Conservation (phyloP, 2,329 filamentous ascomycete genomes). For the Talaromyces atroroseus region DNA sequence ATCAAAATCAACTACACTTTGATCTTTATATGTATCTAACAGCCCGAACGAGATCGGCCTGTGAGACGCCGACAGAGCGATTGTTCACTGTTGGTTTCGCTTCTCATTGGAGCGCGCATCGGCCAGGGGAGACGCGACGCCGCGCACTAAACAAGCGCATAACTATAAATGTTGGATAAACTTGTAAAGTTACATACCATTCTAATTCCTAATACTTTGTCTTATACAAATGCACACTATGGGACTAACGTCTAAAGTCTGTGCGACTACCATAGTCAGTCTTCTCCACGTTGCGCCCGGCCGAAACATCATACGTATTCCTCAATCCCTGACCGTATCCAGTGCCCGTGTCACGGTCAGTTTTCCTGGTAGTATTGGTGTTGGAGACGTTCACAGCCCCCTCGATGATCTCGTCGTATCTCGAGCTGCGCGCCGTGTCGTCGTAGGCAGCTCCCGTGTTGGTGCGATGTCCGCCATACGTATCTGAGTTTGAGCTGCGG, state of each 20-base stretch:
- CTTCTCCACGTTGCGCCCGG: background rate
- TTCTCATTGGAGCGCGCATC: too few species aligned
- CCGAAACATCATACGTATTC: slow-evolving; percentile 7
- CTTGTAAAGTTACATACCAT: too few species aligned
- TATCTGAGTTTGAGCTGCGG: slow-evolving; percentile 1
- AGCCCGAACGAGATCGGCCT: too few species aligned
- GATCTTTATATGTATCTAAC: too few species aligned
- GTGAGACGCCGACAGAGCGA: too few species aligned
- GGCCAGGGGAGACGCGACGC: too few species aligned
- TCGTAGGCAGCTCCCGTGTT: slow-evolving; percentile 6
- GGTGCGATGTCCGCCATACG: background rate
- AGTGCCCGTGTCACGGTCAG: background rate
- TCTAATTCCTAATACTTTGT: too few species aligned
- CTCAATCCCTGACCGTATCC: background rate
- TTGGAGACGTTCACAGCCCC: background rate
- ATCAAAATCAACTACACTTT: too few species aligned
- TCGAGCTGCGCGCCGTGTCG: background rate
- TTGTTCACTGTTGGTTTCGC: too few species aligned
- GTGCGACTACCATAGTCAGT: background rate
- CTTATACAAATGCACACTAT: too few species aligned
- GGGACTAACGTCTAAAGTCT: background rate
- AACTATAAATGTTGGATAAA: too few species aligned
- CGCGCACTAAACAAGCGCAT: too few species aligned
- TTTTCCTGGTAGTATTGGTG: background rate
- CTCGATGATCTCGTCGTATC: background rate